Percentiles rank a stretch among this genome's conserved stretches.
Evolutionary conservation across 345 rosid genomes (phyloP).

Genomic region (Moricandia arvensis): DNA sequence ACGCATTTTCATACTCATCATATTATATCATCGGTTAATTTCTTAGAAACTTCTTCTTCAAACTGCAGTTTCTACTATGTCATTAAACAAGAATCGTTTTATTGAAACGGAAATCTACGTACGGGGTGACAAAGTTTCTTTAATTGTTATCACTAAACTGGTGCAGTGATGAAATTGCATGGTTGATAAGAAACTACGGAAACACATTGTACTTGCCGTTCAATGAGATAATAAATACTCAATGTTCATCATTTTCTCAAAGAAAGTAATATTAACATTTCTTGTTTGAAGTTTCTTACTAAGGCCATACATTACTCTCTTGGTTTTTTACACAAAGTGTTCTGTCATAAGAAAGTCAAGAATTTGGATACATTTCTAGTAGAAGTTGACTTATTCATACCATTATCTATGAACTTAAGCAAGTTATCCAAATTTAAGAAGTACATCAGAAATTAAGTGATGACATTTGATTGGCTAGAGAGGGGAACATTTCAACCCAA

Average conservation of each 20-base stretch:
- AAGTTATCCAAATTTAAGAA: slow-evolving; percentile 6
- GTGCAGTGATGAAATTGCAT: neutral
- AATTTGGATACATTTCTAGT: neutral
- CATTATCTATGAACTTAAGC: neutral
- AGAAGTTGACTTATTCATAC: slow-evolving; percentile 1
- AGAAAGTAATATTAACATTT: neutral
- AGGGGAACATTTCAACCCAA: slow-evolving; percentile 40
- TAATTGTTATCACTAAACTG: neutral
- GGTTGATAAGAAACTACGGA: neutral
- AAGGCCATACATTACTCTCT: too few species aligned
- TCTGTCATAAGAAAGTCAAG: neutral
- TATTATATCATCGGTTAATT: neutral
- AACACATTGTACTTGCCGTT: neutral
- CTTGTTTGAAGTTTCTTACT: neutral
- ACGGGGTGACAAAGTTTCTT: neutral
- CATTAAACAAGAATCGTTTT: neutral
- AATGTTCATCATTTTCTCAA: neutral
- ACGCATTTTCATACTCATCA: slow-evolving; percentile 20
- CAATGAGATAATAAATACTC: neutral
- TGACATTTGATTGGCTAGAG: slow-evolving; percentile 31
- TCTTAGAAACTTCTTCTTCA: slow-evolving; percentile 13
- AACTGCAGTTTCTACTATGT: neutral
- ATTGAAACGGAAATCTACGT: neutral
- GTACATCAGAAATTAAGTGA: slow-evolving; percentile 1
- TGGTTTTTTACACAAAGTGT: neutral